Conservation (phyloP, 306 rosid species). For the Medicago arabica region DNA sequence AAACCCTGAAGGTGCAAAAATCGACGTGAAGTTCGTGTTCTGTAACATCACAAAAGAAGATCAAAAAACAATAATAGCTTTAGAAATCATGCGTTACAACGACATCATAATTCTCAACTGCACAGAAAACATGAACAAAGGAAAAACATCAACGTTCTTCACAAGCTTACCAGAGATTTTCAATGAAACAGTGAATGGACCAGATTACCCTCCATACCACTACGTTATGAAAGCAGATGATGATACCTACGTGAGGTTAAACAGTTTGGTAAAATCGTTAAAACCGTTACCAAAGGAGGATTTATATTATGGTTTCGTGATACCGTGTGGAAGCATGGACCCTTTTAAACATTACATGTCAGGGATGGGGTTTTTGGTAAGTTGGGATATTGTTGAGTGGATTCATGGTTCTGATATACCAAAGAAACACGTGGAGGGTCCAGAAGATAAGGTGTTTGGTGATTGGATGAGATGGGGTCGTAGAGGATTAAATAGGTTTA, state of each 20-base stretch:
- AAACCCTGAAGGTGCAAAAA: conserved; percentile 48
- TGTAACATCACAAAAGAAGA: conserved; percentile 94
- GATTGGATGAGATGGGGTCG: conserved; percentile 76
- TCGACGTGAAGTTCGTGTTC: conserved; percentile 87
- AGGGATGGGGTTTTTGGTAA: conserved; percentile 91
- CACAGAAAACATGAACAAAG: conserved; percentile 92
- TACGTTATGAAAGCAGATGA: conserved; percentile 93
- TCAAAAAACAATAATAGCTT: conserved; percentile 64
- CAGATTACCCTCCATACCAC: conserved; percentile 74
- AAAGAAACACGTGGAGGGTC: conserved; percentile 70
- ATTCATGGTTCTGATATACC: conserved; percentile 78
- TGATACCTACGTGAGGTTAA: conserved; percentile 69
- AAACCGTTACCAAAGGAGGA: conserved; percentile 73
- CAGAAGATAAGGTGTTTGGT: conserved; percentile 83
- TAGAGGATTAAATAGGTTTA: conserved; percentile 69
- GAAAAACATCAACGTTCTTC: conserved; percentile 84
- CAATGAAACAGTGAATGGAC: conserved; percentile 45
- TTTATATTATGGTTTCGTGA: conserved; percentile 88
- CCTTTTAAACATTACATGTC: conserved; percentile 90
- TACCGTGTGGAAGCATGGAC: conserved; percentile 95
- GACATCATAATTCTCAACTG: conserved; percentile 89
- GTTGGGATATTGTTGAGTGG: conserved; percentile 97
- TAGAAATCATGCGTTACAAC: conserved; percentile 83
- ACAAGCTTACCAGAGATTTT: conserved; percentile 71
- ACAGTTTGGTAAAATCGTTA: conserved; percentile 67